Percentiles rank a stretch among this genome's conserved stretches.
These are phyloP conservation scores for Fomitopsis schrenkii DNA, from an alignment of 1,284 basidiomycete species.

Conservation along the genomic window DNA sequence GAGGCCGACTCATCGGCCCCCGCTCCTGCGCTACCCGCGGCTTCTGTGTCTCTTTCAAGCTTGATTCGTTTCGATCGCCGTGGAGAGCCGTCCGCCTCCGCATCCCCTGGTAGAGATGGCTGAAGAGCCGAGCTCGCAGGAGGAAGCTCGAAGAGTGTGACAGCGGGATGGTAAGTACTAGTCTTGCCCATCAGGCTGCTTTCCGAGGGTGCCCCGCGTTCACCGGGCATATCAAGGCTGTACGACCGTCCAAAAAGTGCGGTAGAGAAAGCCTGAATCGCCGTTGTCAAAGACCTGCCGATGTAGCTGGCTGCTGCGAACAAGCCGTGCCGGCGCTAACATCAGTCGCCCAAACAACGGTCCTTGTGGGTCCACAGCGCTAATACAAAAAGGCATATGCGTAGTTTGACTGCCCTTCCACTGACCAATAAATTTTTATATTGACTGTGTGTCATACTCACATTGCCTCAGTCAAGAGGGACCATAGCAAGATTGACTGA, in stretches of 20 bases:
- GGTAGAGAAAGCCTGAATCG: too few species aligned
- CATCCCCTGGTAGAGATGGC: neutral
- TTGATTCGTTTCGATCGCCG: neutral
- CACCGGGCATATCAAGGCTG: neutral
- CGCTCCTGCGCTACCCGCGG: neutral
- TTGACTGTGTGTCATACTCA: too few species aligned
- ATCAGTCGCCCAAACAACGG: neutral
- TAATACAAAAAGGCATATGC: neutral
- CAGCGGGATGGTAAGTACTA: slow-evolving; percentile 12
- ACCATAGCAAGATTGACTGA: neutral
- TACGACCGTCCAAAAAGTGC: too few species aligned
- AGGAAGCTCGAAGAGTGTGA: slow-evolving; percentile 13
- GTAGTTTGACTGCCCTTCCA: too few species aligned
- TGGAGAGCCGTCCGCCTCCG: slow-evolving; percentile 13
- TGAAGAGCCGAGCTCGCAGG: neutral
- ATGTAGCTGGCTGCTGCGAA: neutral
- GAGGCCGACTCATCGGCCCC: neutral
- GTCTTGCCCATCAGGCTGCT: neutral
- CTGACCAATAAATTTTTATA: too few species aligned
- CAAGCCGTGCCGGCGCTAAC: too few species aligned
- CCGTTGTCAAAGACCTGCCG: neutral
- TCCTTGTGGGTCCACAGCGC: neutral
- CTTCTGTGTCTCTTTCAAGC: neutral
- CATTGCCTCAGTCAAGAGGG: too few species aligned
- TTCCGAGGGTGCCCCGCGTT: slow-evolving; percentile 4